Conservation (phyloP, 306 rosid species). For the Erythrophleum fordii region DNA sequence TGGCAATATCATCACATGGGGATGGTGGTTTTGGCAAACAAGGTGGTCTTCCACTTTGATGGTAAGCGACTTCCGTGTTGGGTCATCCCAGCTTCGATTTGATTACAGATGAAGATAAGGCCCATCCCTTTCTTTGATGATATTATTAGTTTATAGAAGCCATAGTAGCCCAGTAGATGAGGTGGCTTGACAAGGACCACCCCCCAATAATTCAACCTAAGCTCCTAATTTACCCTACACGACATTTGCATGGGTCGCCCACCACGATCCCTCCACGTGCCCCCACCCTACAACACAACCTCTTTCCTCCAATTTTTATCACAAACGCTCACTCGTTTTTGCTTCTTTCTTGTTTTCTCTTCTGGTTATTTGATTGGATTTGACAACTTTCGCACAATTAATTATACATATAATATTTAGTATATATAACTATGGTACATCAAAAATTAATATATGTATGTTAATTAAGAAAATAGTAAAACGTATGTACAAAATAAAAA, state of each 20-base stretch:
- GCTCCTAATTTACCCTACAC: background rate
- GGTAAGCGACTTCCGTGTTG: background rate
- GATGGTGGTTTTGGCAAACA: background rate
- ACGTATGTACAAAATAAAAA: no score
- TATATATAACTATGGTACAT: no score
- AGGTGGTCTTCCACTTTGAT: background rate
- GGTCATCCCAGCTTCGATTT: slow-evolving; percentile 16
- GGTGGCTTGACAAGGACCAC: slow-evolving; percentile 51
- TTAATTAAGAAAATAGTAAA: no score
- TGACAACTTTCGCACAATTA: no score
- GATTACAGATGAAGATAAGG: slow-evolving; percentile 32
- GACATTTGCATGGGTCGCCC: background rate
- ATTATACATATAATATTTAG: no score
- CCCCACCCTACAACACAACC: no score
- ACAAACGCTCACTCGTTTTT: background rate
- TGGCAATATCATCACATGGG: background rate
- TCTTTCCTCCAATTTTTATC: no score
- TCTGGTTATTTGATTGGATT: no score
- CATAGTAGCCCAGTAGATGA: slow-evolving; percentile 23
- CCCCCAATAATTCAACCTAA: slow-evolving; percentile 11
- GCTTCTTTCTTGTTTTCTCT: background rate
- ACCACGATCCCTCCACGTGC: no score
- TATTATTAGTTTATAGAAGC: slow-evolving; percentile 21
- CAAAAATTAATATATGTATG: no score
- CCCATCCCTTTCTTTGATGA: slow-evolving; percentile 18